phyloP scores from a whole-genome alignment of 306 rosid species.

The Adenanthera pavonina region DNA sequence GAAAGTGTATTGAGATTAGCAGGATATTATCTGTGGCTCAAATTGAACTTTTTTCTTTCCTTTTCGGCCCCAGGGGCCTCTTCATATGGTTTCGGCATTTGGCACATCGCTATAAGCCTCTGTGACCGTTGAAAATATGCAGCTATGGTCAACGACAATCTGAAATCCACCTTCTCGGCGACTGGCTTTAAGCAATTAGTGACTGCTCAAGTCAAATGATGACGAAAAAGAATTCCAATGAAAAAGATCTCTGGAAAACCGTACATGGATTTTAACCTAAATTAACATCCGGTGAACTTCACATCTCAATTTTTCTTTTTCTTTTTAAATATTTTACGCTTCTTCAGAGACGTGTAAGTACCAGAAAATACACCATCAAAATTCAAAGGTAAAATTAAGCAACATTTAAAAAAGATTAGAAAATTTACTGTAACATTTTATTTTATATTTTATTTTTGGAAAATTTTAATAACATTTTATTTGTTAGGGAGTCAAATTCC shows the following conservation, averaged over 20 bases:
- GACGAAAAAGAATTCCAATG: not conserved
- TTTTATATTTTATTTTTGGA: no score
- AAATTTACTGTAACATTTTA: not conserved
- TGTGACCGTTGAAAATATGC: not conserved
- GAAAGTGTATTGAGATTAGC: no score
- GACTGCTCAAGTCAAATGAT: not conserved
- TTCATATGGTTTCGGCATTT: constrained; percentile 8
- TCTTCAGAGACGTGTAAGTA: not conserved
- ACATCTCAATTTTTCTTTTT: not conserved
- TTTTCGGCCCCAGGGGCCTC: not conserved
- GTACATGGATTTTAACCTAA: not conserved
- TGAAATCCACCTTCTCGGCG: constrained; percentile 28
- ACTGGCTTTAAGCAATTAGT: not conserved
- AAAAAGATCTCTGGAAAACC: not conserved
- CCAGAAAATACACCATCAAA: not conserved
- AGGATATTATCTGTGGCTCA: constrained; percentile 32
- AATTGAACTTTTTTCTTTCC: not conserved
- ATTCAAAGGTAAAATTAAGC: not conserved
- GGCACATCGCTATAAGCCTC: constrained; percentile 10
- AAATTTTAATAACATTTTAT: not conserved
- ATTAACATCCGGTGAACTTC: not conserved
- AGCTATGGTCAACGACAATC: constrained; percentile 32
- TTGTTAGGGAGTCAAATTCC: not conserved
- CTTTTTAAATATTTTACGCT: not conserved
- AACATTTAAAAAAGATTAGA: no score